These are phyloP conservation scores for Vitellaria paradoxa DNA, from an alignment of 179 eudicot species.

Conservation along the genomic window DNA sequence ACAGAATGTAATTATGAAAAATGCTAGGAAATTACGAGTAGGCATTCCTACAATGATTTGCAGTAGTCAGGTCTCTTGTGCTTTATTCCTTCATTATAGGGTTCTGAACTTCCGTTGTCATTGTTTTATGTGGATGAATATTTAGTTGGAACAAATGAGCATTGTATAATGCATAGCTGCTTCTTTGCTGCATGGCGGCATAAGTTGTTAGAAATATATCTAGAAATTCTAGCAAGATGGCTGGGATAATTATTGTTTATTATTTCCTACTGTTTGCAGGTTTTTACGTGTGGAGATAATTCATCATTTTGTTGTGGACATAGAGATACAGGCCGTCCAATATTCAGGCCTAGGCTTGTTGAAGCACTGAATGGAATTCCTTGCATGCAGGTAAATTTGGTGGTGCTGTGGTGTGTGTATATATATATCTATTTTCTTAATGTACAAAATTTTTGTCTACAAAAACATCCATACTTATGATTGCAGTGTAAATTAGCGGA, in stretches of 20 bases:
- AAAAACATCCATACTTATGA: too few species aligned
- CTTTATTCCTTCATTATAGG: not conserved
- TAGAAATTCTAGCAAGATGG: not conserved
- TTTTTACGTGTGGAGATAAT: constrained; percentile 95
- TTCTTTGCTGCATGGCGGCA: not conserved
- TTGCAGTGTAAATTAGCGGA: not conserved
- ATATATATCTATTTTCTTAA: not conserved
- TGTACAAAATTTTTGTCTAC: not conserved
- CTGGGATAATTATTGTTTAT: not conserved
- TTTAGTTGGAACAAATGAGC: not conserved
- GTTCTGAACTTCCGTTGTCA: not conserved
- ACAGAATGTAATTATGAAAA: not conserved
- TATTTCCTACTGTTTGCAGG: constrained; percentile 42
- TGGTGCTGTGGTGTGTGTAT: not conserved
- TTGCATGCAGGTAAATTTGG: constrained; percentile 70
- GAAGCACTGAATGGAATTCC: constrained; percentile 81
- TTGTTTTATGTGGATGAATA: not conserved
- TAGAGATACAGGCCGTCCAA: constrained; percentile 71
- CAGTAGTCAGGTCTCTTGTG: not conserved
- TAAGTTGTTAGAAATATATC: too few species aligned
- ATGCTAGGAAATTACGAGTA: not conserved
- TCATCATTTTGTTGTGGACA: constrained; percentile 93
- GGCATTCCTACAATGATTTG: not conserved
- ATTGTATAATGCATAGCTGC: not conserved
- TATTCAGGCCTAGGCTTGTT: constrained; percentile 79